Conservation (phyloP, 2,329 filamentous ascomycete genomes). For the Fusarium setosum region DNA sequence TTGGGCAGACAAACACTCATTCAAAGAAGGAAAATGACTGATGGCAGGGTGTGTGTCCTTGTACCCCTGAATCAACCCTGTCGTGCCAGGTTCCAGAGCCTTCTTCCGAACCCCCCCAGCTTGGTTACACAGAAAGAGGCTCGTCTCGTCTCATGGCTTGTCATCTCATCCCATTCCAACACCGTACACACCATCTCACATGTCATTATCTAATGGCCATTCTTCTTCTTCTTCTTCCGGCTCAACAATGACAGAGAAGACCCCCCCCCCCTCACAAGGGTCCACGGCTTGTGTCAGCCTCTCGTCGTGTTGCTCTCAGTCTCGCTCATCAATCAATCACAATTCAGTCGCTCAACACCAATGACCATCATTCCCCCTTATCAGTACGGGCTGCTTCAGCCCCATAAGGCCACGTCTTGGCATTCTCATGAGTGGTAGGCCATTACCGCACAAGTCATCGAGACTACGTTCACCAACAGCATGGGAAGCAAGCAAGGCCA, state of each 20-base stretch:
- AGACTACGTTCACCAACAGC: not conserved
- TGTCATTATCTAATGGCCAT: not conserved
- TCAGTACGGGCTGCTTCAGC: not conserved
- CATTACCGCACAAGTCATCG: not conserved
- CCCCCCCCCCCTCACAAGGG: slow-evolving; percentile 10
- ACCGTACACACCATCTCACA: slow-evolving; percentile 3
- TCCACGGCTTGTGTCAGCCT: slow-evolving; percentile 28
- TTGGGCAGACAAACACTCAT: not conserved
- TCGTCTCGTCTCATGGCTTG: slow-evolving; percentile 19
- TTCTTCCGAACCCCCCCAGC: not conserved
- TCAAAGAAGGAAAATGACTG: not conserved
- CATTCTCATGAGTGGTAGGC: too few species aligned
- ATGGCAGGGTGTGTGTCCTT: not conserved
- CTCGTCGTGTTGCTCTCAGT: slow-evolving; percentile 29
- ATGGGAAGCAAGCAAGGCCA: not conserved
- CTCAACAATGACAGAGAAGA: not conserved
- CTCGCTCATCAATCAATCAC: not conserved
- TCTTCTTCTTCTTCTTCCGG: not conserved
- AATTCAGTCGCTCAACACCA: not conserved
- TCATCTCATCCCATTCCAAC: slow-evolving; percentile 25
- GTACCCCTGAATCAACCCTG: slow-evolving; percentile 6
- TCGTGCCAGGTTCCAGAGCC: slow-evolving; percentile 20
- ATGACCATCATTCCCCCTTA: not conserved
- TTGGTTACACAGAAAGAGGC: slow-evolving; percentile 17
- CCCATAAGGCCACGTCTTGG: slow-evolving; percentile 4